Percentiles rank a stretch among this genome's conserved stretches.
Conservation (phyloP, 768 basidiomycete species). For the Leccinum fibrillosum region DNA sequence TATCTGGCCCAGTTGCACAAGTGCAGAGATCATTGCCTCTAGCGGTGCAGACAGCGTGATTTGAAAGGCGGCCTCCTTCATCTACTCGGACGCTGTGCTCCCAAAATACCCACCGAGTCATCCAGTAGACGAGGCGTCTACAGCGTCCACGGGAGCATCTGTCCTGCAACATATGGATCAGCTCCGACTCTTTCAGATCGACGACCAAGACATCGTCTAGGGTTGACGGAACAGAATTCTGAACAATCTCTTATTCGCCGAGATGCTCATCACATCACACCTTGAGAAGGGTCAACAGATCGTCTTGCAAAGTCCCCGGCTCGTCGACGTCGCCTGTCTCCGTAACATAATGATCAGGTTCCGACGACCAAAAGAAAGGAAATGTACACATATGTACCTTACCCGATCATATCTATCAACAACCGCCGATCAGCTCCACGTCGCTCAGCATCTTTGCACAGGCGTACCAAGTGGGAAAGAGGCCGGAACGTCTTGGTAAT, state of each 20-base stretch:
- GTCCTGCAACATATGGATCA: conserved; percentile 51
- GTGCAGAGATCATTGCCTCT: conserved; percentile 44
- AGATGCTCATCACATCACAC: too few species aligned
- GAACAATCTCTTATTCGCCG: not conserved
- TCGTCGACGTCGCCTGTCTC: conserved; percentile 31
- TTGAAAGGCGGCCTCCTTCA: conserved; percentile 47
- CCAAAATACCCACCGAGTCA: conserved; percentile 69
- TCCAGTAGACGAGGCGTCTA: conserved; percentile 47
- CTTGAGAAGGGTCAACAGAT: too few species aligned
- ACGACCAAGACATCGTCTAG: conserved; percentile 56
- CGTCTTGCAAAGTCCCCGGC: too few species aligned
- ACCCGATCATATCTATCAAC: conserved; percentile 79
- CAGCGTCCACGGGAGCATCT: not conserved
- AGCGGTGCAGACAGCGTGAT: conserved; percentile 56
- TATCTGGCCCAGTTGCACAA: conserved; percentile 34
- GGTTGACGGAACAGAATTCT: conserved; percentile 71
- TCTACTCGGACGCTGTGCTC: conserved; percentile 54
- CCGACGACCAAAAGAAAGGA: not conserved
- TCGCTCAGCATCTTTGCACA: conserved; percentile 33
- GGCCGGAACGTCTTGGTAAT: conserved; percentile 83
- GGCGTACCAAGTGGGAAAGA: conserved; percentile 77
- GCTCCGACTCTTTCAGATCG: conserved; percentile 59
- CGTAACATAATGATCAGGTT: not conserved
- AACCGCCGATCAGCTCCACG: conserved; percentile 45
- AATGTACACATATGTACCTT: conserved; percentile 45